Evolutionary conservation across 805 yeast genomes (phyloP).

Genomic region (Metschnikowia baotianmanensis): DNA sequence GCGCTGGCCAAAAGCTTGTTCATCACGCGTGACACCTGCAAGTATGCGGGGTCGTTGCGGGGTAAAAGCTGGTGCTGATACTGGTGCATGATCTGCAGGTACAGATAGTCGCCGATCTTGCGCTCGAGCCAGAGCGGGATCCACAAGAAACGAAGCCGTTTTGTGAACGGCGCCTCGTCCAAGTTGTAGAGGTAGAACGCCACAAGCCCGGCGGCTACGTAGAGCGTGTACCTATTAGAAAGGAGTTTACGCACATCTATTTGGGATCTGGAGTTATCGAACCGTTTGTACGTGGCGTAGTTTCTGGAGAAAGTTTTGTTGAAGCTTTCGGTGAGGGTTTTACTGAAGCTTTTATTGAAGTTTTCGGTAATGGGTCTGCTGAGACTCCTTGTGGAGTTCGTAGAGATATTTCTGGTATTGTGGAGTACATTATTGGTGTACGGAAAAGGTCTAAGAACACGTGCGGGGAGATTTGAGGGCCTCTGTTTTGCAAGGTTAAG

Average conservation of each 20-base stretch:
- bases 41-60: slow-evolving; percentile 54
- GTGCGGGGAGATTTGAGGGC: too few species aligned
- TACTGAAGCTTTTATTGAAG: too few species aligned
- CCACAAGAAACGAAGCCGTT: slow-evolving; percentile 69
- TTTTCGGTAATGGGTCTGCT: too few species aligned
- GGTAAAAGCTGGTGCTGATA: slow-evolving; percentile 58
- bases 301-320: too few species aligned
- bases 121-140: slow-evolving; percentile 64
- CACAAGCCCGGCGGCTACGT: slow-evolving; percentile 21
- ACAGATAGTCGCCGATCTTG: slow-evolving; percentile 61
- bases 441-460: too few species aligned
- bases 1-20: slow-evolving; percentile 60
- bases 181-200: slow-evolving; percentile 40
- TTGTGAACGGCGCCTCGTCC: slow-evolving; percentile 80
- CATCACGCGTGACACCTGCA: slow-evolving; percentile 61
- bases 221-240: slow-evolving; percentile 32
- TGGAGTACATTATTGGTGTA: too few species aligned
- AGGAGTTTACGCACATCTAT: slow-evolving; percentile 18
- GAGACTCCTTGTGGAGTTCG: too few species aligned
- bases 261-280: slow-evolving; percentile 11
- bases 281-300: slow-evolving; percentile 22
- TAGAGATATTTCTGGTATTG: too few species aligned
- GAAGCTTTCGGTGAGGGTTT: too few species aligned
- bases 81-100: slow-evolving; percentile 56
- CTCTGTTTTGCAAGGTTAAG: too few species aligned